Conservation (phyloP, 1,284 basidiomycete species). For the Austroboletus niveus region DNA sequence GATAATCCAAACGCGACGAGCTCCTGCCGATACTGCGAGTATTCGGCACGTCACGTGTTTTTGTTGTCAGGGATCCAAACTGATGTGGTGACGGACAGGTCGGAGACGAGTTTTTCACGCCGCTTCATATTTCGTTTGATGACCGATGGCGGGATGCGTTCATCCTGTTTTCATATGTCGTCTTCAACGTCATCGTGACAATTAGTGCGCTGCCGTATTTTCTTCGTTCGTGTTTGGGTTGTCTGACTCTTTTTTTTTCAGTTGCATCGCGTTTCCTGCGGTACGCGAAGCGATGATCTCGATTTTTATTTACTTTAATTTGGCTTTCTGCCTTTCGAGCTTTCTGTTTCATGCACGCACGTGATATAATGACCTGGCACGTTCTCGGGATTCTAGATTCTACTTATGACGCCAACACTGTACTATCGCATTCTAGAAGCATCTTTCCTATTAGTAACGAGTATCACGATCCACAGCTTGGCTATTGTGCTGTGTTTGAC, state of each 20-base stretch:
- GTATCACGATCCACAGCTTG: too few relatives aligned
- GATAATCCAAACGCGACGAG: constrained; percentile 64
- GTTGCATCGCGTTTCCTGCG: constrained; percentile 76
- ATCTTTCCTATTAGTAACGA: neutral
- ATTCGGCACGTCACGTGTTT: constrained; percentile 34
- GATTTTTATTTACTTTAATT: too few relatives aligned
- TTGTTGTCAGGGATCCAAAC: neutral
- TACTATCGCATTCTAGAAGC: neutral
- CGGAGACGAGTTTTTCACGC: constrained; percentile 71
- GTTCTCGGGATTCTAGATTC: neutral
- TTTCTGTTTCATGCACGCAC: too few relatives aligned
- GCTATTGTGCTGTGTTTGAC: too few relatives aligned
- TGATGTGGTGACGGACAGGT: constrained; percentile 20
- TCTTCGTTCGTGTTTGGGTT: neutral
- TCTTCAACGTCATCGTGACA: constrained; percentile 74
- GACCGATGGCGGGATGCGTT: constrained; percentile 74
- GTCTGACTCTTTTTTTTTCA: constrained; percentile 21
- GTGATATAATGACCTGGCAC: neutral
- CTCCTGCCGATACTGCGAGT: constrained; percentile 75
- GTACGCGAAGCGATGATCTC: constrained; percentile 57
- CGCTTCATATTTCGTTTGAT: constrained; percentile 67
- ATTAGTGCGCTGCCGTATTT: constrained; percentile 45
- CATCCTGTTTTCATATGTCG: constrained; percentile 65
- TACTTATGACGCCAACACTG: neutral
- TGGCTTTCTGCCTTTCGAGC: too few relatives aligned